Conservation (phyloP, 2,329 filamentous ascomycete genomes). For the Pseudogymnoascus sp. region DNA sequence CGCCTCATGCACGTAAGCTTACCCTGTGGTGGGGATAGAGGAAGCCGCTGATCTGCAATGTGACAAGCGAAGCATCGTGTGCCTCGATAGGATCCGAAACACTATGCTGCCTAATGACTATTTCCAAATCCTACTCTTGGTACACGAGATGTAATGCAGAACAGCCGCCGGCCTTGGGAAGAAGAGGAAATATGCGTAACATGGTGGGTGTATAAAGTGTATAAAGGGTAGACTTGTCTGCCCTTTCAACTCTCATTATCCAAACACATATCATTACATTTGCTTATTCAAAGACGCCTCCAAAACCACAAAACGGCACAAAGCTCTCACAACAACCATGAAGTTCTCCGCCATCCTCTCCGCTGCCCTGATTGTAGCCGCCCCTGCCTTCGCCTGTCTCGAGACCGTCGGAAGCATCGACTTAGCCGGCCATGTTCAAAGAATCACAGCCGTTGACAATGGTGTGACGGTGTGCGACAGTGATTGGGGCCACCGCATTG, state of each 20-base stretch:
- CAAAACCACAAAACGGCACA: not conserved
- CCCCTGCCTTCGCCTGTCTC: not conserved
- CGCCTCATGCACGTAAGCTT: slow-evolving; percentile 2
- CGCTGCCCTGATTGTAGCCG: not conserved
- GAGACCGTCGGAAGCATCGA: not conserved
- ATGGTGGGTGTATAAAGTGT: not conserved
- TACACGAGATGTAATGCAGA: not conserved
- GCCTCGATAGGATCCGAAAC: not conserved
- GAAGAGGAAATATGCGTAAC: not conserved
- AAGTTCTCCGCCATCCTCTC: not conserved
- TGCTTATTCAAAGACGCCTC: not conserved
- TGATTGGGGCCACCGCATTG: not conserved
- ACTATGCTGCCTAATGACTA: not conserved
- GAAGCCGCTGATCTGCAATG: not conserved
- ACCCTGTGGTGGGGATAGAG: not conserved
- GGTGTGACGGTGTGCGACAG: not conserved
- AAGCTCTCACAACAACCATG: not conserved
- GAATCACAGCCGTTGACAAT: not conserved
- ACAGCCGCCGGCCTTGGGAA: not conserved
- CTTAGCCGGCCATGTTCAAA: not conserved
- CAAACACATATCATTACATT: not conserved
- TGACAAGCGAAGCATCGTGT: not conserved
- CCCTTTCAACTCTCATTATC: not conserved
- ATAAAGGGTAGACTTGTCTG: not conserved
- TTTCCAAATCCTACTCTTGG: not conserved